Base-by-base conservation (phyloP, 768 basidiomycete species). In the Boletus reticuloceps region DNA sequence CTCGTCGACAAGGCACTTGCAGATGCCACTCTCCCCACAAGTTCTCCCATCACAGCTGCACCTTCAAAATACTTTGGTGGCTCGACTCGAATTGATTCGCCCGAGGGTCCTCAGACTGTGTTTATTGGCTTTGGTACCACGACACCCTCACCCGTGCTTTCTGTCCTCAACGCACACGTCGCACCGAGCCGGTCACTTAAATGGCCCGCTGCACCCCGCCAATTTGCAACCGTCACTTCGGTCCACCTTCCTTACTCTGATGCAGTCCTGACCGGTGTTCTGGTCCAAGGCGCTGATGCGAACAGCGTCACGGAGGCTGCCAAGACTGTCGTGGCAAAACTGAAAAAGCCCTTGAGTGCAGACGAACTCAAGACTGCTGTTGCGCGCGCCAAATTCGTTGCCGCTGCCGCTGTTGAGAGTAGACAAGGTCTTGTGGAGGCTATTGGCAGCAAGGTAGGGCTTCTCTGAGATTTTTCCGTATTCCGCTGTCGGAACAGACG, bases 161-260 rank as follows among this genome's bases (percentile, higher is more conserved):
- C 91, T 45, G 84, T 89, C 42, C 86, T 98, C 50, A 79, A 85
- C 22, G 83, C 90, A 39, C 82, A 94, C 64, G 76, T 98, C 61
- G 90, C 92, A 43, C 86, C 94, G 14, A 74, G 79, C 20, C 78
- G 88, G 9, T 82, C 90, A 37, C 78, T 98, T 67, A 98, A 98
- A 73, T 98, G 95, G 95, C 75, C 88, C 9, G 72, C 82, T 50
- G 73, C 75, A 48, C 68, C 88, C 19, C 85, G 85, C 20, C 65
- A 69, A 53, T 80, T 82, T 40, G 77, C 88, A 2, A 80, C 80
- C 22, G 89, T 89, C 52, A 80, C 87, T 69, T 72, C 87, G 12
- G 84, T 97, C 51, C 82, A 91, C 66, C 78, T 94, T 13, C 86
- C 89, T 14, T 98, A 98, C 76, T 91, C 94, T 16, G 96, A 98